phyloP scores from a whole-genome alignment of 2,329 filamentous ascomycete species.

The Sarocladium kiliense region DNA sequence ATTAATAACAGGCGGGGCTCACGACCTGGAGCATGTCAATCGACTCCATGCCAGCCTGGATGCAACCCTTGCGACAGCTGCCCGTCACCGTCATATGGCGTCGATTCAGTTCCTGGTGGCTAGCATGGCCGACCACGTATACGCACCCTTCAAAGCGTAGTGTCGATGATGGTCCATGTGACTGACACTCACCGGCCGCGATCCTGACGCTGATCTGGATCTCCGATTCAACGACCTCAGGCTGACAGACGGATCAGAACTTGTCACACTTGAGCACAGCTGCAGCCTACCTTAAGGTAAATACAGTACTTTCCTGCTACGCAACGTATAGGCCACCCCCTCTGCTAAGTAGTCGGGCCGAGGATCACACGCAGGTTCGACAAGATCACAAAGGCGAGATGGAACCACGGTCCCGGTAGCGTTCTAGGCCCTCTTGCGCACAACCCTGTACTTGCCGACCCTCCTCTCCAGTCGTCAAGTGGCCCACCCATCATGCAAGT shows the following conservation, averaged over 20 bases:
- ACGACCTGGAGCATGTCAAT: background rate
- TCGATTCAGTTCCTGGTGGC: background rate
- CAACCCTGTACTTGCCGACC: slow-evolving; percentile 6
- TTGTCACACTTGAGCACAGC: too few species aligned
- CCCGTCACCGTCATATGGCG: background rate
- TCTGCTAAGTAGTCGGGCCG: background rate
- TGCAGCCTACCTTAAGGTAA: too few species aligned
- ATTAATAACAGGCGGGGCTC: background rate
- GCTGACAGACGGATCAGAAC: too few species aligned
- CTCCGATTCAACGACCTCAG: too few species aligned
- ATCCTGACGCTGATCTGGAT: too few species aligned
- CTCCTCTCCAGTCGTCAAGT: slow-evolving; percentile 18
- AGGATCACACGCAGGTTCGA: slow-evolving; percentile 5
- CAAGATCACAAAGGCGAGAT: slow-evolving; percentile 28
- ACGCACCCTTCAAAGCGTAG: too few species aligned
- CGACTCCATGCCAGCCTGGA: background rate
- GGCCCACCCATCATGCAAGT: slow-evolving; percentile 17
- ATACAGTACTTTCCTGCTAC: background rate
- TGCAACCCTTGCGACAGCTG: background rate
- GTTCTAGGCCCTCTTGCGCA: background rate
- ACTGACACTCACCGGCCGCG: too few species aligned
- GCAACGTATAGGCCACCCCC: background rate
- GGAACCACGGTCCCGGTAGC: slow-evolving; percentile 28
- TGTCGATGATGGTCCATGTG: too few species aligned
- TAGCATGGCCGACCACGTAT: too few species aligned